Conservation (phyloP, 352 stramenopile genomes). For the Phytophthora pluvialis region DNA sequence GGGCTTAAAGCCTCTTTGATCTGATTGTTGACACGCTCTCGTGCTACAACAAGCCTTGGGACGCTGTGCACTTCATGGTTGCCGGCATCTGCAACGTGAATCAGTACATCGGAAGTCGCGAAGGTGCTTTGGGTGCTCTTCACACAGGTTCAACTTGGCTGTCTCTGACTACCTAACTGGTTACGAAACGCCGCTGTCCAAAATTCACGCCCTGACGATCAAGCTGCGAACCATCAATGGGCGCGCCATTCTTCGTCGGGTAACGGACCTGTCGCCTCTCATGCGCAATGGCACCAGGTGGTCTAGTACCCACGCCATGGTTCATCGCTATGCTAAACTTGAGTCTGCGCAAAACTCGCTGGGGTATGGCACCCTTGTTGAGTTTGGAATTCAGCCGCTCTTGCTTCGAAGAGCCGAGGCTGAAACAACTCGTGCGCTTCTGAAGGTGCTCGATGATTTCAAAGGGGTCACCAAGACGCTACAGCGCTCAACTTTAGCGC, state of each 20-base stretch:
- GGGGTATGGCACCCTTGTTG: constrained; percentile 14
- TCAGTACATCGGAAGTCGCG: constrained; percentile 25
- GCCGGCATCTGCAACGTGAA: too few species aligned
- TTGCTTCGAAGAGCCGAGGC: constrained; percentile 2
- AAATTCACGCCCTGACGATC: constrained; percentile 15
- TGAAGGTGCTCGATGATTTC: constrained; percentile 15
- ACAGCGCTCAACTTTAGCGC: constrained; percentile 11
- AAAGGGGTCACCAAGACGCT: constrained; percentile 27
- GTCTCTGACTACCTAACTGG: constrained; percentile 14
- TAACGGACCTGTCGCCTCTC: constrained; percentile 2
- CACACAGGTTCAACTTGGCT: too few species aligned
- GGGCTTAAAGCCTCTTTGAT: too few species aligned
- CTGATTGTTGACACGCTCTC: too few species aligned
- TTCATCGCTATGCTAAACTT: constrained; percentile 9
- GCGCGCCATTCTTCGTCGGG: neutral
- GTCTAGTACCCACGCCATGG: constrained; percentile 21
- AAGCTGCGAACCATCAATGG: constrained; percentile 13
- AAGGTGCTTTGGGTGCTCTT: too few species aligned
- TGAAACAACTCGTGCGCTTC: neutral
- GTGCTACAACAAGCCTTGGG: too few species aligned
- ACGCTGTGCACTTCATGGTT: too few species aligned
- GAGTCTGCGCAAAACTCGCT: constrained; percentile 1
- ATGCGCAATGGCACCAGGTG: constrained; percentile 22
- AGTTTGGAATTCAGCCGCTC: constrained; percentile 15
- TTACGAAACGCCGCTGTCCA: constrained; percentile 17